Base-by-base conservation (phyloP, 1,139 yeast genomes). In the Citeromyces hawaiiensis region DNA sequence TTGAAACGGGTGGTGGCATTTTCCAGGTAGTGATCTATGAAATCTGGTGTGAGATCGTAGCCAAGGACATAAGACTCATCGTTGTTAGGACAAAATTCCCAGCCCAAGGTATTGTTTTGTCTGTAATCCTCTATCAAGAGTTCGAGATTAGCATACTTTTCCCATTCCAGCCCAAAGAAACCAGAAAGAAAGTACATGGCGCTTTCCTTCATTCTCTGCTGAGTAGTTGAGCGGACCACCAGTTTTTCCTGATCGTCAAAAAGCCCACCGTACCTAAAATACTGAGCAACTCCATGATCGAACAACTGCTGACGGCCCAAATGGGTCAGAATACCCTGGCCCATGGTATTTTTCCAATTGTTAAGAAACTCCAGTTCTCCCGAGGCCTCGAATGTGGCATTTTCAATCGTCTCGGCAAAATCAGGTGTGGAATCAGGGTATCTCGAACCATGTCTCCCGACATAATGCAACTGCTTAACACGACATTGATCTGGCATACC, bases 361-460 rank as follows among this genome's bases (percentile, higher is more conserved):
- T 43, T 41, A 32, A 46, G 42, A 38, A 46, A 46, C 9, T 34
- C 33, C 35, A 46, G 39, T 7, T 41, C 30, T 19, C 45, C 47
- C 1, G 36, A 15, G 16, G 47, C 47, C n/a, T 35, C 32, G 38
- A 44, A 43, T 13, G 35, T 38, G 11, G 40, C 36, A 25, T 35
- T 34, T 4, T 30, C 31, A 3, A 45, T 5, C 7, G 36, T 30
- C 6, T 39, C 30, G 21, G 43, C 43, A 30, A 41, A 35, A n/a
- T 9, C 25, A 17, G 34, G 35, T 15, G 13, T 18, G 7, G 8
- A 47, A 2, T 64, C 55, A 15, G 74, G 71, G 50, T 57, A 70
- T 44, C 76, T 54, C 43, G 70, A 74, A 14, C 76, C 76, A 45
- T 70, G 76, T 52, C 76, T 63, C 27, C 66, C 59, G 38, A 64